phyloP scores from a whole-genome alignment of 345 rosid genomes.

The Gossypium thurberi region DNA sequence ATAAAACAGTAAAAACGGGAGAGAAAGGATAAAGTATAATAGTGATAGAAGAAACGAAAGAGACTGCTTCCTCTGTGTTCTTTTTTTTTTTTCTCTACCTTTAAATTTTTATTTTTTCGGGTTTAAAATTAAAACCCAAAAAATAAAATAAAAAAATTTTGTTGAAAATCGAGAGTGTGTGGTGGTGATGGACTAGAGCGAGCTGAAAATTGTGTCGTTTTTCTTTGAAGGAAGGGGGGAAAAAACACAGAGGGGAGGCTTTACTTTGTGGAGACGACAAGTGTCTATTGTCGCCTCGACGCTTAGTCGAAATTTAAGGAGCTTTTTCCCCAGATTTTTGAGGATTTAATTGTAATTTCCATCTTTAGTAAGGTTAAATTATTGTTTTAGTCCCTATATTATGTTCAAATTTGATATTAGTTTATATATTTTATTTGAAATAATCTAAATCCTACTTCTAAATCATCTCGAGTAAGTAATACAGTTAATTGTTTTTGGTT shows the following conservation, averaged over 20 bases:
- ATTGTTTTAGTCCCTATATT: not conserved
- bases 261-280: conserved; percentile 54
- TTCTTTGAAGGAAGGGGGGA: not conserved
- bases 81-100: conserved; percentile 12
- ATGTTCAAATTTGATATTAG: too few relatives aligned
- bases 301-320: conserved; percentile 59
- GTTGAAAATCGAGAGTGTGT: conserved; percentile 14
- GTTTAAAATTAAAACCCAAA: not conserved
- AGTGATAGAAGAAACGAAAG: not conserved
- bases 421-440: too few relatives aligned
- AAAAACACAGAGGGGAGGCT: not conserved
- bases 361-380: not conserved
- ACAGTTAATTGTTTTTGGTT: too few relatives aligned
- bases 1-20: not conserved
- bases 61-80: not conserved
- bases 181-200: not conserved
- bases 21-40: not conserved
- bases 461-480: too few relatives aligned
- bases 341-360: not conserved
- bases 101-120: not conserved
- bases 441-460: too few relatives aligned
- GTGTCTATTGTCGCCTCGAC: conserved; percentile 59
- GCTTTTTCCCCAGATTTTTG: not conserved
- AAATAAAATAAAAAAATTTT: not conserved
- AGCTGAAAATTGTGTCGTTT: conserved; percentile 27